Percentiles rank a stretch among this genome's conserved stretches.
These are phyloP conservation scores for Adansonia digitata DNA, from an alignment of 345 rosid species.

Conservation along the genomic window DNA sequence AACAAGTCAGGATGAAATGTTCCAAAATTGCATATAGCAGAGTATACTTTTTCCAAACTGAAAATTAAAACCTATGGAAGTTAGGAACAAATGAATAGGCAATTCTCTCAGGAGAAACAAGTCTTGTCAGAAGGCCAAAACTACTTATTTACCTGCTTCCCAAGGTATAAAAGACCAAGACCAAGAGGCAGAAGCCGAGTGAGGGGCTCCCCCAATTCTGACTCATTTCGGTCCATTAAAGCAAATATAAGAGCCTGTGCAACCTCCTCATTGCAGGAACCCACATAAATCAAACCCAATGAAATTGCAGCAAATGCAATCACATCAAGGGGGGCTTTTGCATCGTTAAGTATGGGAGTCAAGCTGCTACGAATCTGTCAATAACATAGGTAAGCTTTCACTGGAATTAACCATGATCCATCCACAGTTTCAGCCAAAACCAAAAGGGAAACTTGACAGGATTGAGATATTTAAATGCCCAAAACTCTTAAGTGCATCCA, in stretches of 20 bases:
- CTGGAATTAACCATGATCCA: not conserved
- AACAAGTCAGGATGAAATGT: slow-evolving; percentile 10
- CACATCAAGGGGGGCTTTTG: slow-evolving; percentile 73
- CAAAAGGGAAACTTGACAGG: not conserved
- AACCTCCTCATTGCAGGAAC: slow-evolving; percentile 93
- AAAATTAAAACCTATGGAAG: not conserved
- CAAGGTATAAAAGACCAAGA: slow-evolving; percentile 91
- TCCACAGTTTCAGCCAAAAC: not conserved
- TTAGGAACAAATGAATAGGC: not conserved
- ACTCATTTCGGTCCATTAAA: slow-evolving; percentile 76
- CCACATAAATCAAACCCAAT: slow-evolving; percentile 85
- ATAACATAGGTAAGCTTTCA: slow-evolving; percentile 11
- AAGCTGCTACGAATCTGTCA: slow-evolving; percentile 60
- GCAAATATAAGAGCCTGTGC: slow-evolving; percentile 89
- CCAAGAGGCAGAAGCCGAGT: slow-evolving; percentile 83
- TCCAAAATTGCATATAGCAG: not conserved
- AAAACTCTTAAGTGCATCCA: not conserved
- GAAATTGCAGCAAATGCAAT: slow-evolving; percentile 81
- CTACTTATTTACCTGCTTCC: slow-evolving; percentile 69
- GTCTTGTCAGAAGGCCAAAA: not conserved
- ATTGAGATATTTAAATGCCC: not conserved
- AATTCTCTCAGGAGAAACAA: not conserved
- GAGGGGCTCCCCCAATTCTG: slow-evolving; percentile 83
- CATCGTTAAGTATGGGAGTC: slow-evolving; percentile 65
- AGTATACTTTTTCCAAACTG: not conserved